Evolutionary conservation across 2,329 filamentous ascomycete species (phyloP).

Genomic region (Xenoacremonium recifei): DNA sequence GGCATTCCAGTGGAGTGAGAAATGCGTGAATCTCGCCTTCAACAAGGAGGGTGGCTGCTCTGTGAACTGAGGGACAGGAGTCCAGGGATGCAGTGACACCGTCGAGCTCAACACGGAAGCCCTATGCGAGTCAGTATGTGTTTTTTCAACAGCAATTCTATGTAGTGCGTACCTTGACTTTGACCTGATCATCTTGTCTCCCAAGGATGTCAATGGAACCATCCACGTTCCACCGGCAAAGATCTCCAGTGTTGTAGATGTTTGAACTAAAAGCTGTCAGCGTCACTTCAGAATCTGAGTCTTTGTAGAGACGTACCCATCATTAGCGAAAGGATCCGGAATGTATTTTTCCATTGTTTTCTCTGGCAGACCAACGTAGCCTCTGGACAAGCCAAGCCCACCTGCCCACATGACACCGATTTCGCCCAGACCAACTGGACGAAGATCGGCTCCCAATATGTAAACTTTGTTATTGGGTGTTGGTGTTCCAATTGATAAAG

Average conservation of each 20-base stretch:
- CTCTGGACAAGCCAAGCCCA: constrained; percentile 50
- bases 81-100: constrained; percentile 50
- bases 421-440: constrained; percentile 43
- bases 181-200: constrained; percentile 58
- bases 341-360: constrained; percentile 50
- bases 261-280: constrained; percentile 29
- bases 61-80: constrained; percentile 31
- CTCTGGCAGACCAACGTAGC: constrained; percentile 55
- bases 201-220: constrained; percentile 56
- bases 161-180: constrained; percentile 45
- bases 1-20: constrained; percentile 36
- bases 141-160: no score
- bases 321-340: constrained; percentile 47
- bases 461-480: constrained; percentile 43
- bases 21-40: constrained; percentile 50
- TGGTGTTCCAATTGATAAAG: no score
- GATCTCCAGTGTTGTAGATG: constrained; percentile 62
- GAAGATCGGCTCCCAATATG: constrained; percentile 55
- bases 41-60: constrained; percentile 45
- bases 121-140: constrained; percentile 25
- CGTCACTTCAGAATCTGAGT: background rate
- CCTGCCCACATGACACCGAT: constrained; percentile 47
- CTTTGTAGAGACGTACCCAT: constrained; percentile 40
- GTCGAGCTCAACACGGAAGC: constrained; percentile 61
- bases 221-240: constrained; percentile 53